Evolutionary conservation across 306 rosid genomes (phyloP), one percentile per base, ranked within the genome.

Genomic region (barrel medic (Medicago truncatula)): DNA sequence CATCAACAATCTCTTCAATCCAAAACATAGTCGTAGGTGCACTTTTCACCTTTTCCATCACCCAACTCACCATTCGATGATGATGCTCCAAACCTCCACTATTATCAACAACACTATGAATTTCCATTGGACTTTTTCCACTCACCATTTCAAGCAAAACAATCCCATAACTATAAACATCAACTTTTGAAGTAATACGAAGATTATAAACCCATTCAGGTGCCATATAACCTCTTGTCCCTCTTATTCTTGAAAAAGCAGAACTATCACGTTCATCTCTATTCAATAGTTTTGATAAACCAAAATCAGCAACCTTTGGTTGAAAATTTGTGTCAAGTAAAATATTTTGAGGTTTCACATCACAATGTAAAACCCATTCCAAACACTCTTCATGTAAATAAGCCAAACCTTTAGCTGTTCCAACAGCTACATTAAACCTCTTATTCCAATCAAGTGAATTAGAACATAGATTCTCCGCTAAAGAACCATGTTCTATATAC

Each of bases 361-460:
- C 97, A 17, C 91, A 91, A 20, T 89, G 97, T n/a, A 91, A 72
- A 70, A 89, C 80, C 97, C 97, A 91, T 73, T 91, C 96, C 70
- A 86, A 84, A 79, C 97, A 91, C 72, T 89, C 97, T 49, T 91
- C 93, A 4, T 91, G 93, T 38, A 91, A 52, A 83, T 91, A 91
- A 71, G 93, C 88, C 3, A 91, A 77, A 4, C 97, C 97, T 76
- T 75, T 91, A 0, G 93, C 92, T 6, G 89, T 89, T 2, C 97
- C 94, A 0, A 83, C 5, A 4, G 97, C 97, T 13, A 89, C 80
- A 17, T 89, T 73, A 38, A 83, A 84, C 70, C 92, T 88, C 21
- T 72, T 83, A 21, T 78, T 79, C 91, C 90, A 87, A 50, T 87
- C 87, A 38, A 91, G 89, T 31, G 53, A 14, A 31, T 78, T 67